A percentile compares a stretch with the other conserved stretches of the same genome.
Evolutionary conservation across 208 protist genomes (phyloP).

Genomic region (Trypanosoma grayi): DNA sequence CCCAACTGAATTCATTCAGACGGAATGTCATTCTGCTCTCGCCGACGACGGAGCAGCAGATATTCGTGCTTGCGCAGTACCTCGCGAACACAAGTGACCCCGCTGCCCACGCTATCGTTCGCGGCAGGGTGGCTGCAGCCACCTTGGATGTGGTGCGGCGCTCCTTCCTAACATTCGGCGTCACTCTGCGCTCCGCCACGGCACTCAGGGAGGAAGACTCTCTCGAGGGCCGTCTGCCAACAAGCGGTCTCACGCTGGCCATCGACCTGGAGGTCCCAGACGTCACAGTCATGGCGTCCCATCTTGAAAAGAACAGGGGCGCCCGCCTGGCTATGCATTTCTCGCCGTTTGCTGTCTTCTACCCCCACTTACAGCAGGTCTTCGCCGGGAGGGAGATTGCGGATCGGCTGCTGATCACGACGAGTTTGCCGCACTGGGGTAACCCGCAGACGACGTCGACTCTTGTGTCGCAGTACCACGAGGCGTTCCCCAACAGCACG

Average conservation of each 20-base stretch:
- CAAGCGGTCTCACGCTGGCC: slow-evolving; percentile 11
- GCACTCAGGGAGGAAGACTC: not conserved
- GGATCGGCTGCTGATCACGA: slow-evolving; percentile 32
- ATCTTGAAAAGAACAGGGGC: slow-evolving; percentile 18
- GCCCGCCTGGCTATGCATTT: slow-evolving; percentile 23
- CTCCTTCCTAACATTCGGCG: slow-evolving; percentile 13
- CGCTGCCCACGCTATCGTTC: slow-evolving; percentile 4
- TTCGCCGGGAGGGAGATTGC: slow-evolving; percentile 11
- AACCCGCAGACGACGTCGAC: slow-evolving; percentile 14
- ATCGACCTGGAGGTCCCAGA: slow-evolving; percentile 19
- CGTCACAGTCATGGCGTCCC: slow-evolving; percentile 18
- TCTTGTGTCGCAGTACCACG: slow-evolving; percentile 24
- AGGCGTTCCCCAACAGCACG: not conserved
- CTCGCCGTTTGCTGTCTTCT: slow-evolving; percentile 28
- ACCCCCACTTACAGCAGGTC: slow-evolving; percentile 11
- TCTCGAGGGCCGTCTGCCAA: not conserved
- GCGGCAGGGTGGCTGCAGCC: not conserved
- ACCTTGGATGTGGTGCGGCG: slow-evolving; percentile 12
- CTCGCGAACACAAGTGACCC: slow-evolving; percentile 5
- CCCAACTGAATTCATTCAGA: slow-evolving; percentile 1
- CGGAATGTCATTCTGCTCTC: slow-evolving; percentile 27
- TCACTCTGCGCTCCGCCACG: not conserved
- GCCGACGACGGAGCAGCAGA: slow-evolving; percentile 52
- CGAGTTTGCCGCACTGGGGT: slow-evolving; percentile 45
- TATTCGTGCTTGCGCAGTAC: slow-evolving; percentile 41